Conservation (phyloP, 2,329 filamentous ascomycete genomes). For the Elsinoe perseae region DNA sequence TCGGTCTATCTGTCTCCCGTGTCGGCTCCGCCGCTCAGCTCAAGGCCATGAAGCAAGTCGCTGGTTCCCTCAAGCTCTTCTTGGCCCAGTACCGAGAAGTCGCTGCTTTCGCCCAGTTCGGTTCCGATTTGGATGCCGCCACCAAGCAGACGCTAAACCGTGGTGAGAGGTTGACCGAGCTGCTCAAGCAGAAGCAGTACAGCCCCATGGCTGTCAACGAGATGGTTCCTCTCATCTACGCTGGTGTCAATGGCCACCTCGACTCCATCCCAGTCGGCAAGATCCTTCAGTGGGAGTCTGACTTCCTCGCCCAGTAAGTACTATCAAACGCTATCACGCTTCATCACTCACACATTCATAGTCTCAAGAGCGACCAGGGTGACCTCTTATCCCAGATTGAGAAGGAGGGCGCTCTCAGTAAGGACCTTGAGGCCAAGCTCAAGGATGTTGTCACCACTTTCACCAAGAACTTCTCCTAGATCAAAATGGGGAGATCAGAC, state of each 20-base stretch:
- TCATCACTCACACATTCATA: neutral
- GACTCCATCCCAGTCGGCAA: conserved; percentile 82
- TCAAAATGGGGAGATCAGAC: conserved; percentile 17
- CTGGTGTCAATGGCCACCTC: conserved; percentile 96
- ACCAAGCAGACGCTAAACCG: conserved; percentile 97
- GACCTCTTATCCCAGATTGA: conserved; percentile 80
- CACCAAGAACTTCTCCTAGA: conserved; percentile 80
- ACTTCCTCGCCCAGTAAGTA: conserved; percentile 70
- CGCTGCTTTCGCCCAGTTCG: conserved; percentile 98
- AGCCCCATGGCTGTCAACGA: conserved; percentile 97
- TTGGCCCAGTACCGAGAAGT: conserved; percentile 99
- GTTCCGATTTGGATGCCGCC: conserved; percentile 96
- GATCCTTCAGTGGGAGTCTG: conserved; percentile 87
- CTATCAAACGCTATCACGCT: no score
- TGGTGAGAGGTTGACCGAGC: conserved; percentile 98
- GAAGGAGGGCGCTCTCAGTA: conserved; percentile 92
- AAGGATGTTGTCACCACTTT: conserved; percentile 70
- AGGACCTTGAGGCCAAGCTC: conserved; percentile 79
- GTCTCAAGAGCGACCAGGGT: conserved; percentile 78
- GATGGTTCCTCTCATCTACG: conserved; percentile 99
- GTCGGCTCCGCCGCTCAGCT: conserved; percentile 99
- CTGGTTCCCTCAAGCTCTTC: conserved; percentile 99
- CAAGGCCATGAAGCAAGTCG: conserved; percentile 99
- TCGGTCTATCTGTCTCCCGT: conserved; percentile 99
- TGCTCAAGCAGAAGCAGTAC: conserved; percentile 99